phyloP scores from a whole-genome alignment of 1,284 basidiomycete genomes.

The Prillingera fragicola region DNA sequence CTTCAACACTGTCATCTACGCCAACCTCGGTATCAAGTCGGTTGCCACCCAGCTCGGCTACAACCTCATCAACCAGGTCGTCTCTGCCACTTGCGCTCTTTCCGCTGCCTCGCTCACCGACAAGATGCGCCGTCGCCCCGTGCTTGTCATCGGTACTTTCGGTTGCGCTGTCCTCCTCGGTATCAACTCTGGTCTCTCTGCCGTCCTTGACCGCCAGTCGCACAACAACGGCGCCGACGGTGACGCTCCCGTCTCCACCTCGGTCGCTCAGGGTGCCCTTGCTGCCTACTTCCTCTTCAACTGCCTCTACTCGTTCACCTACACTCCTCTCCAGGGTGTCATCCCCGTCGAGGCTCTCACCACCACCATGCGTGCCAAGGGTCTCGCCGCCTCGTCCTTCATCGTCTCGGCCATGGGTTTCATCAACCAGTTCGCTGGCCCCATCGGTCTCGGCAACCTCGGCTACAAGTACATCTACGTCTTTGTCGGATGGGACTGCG shows the following conservation, averaged over 20 bases:
- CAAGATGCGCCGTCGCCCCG: slow-evolving; percentile 29
- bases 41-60: slow-evolving; percentile 51
- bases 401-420: slow-evolving; percentile 53
- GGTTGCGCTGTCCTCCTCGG: slow-evolving; percentile 29
- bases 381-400: slow-evolving; percentile 51
- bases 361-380: slow-evolving; percentile 83
- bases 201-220: slow-evolving; percentile 23
- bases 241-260: slow-evolving; percentile 4
- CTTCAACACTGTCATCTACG: slow-evolving; percentile 47
- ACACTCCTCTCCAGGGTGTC: slow-evolving; percentile 52
- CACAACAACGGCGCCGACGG: slow-evolving; percentile 2
- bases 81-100: slow-evolving; percentile 55
- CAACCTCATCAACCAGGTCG: slow-evolving; percentile 55
- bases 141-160: slow-evolving; percentile 34
- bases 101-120: slow-evolving; percentile 29
- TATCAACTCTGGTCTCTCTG: slow-evolving; percentile 35
- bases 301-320: slow-evolving; percentile 17
- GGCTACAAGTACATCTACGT: slow-evolving; percentile 29
- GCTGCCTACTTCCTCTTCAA: slow-evolving; percentile 48
- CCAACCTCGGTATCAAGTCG: slow-evolving; percentile 26
- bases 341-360: slow-evolving; percentile 87
- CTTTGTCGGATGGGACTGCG: slow-evolving; percentile 37
- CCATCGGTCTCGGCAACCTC: slow-evolving; percentile 52
- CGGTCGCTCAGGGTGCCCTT: slow-evolving; percentile 44
- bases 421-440: slow-evolving; percentile 49